phyloP scores from a whole-genome alignment of 768 basidiomycete genomes.

The Phanerochaete sordida region DNA sequence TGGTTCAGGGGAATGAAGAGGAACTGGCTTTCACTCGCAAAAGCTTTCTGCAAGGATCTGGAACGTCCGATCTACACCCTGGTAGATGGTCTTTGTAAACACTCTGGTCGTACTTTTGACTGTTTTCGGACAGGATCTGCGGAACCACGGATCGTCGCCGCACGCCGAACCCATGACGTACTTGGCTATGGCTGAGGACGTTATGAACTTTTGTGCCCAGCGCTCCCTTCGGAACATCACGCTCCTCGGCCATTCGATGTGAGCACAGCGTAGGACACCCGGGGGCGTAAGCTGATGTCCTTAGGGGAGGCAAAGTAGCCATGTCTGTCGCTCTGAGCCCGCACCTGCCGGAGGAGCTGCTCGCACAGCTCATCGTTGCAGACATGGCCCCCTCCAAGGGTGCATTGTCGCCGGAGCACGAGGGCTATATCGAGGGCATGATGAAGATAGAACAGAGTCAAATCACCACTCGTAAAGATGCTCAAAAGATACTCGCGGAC shows the following conservation, averaged over 20 bases:
- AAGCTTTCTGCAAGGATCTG: slow-evolving; percentile 64
- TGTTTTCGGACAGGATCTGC: slow-evolving; percentile 58
- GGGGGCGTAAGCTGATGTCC: not conserved
- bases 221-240: slow-evolving; percentile 58
- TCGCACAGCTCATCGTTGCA: slow-evolving; percentile 64
- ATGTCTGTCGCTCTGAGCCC: slow-evolving; percentile 64
- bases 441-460: slow-evolving; percentile 57
- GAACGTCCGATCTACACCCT: slow-evolving; percentile 70
- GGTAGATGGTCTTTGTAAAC: slow-evolving; percentile 43
- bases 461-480: slow-evolving; percentile 63
- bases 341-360: slow-evolving; percentile 35
- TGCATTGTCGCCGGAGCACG: slow-evolving; percentile 59
- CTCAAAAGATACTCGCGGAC: slow-evolving; percentile 57
- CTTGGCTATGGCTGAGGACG: slow-evolving; percentile 73
- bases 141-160: slow-evolving; percentile 88
- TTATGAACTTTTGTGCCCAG: slow-evolving; percentile 59
- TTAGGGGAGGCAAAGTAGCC: slow-evolving; percentile 78
- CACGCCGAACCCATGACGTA: slow-evolving; percentile 75
- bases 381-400: slow-evolving; percentile 77
- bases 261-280: slow-evolving; percentile 23
- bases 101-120: no score
- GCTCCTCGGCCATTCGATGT: slow-evolving; percentile 91
- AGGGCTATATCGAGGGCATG: slow-evolving; percentile 69
- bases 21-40: slow-evolving; percentile 83
- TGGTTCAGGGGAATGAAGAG: slow-evolving; percentile 84